Percentiles rank a stretch among this genome's conserved stretches.
phyloP scores from a whole-genome alignment of 768 basidiomycete genomes.

The Pholiota molesta region DNA sequence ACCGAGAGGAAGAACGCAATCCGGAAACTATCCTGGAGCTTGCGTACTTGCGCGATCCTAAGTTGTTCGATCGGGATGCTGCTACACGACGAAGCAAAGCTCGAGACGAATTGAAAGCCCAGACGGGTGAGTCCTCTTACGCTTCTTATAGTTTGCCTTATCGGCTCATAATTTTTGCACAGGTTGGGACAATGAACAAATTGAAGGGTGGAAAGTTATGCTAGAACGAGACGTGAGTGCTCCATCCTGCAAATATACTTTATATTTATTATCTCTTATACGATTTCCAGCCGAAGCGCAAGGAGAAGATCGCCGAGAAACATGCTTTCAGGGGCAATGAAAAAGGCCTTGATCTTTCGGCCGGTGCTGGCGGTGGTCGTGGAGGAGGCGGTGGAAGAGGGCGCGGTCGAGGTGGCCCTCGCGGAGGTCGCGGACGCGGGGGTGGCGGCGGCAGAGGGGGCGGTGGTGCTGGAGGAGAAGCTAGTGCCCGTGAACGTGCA shows the following conservation, averaged over 20 bases:
- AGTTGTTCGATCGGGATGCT: conserved; percentile 76
- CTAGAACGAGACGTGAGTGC: conserved; percentile 80
- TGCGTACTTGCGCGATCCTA: conserved; percentile 76
- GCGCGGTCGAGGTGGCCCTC: conserved; percentile 22
- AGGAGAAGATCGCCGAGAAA: conserved; percentile 73
- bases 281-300: conserved; percentile 35
- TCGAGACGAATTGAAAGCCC: conserved; percentile 63
- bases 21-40: conserved; percentile 73
- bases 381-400: conserved; percentile 25
- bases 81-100: conserved; percentile 71
- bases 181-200: conserved; percentile 84
- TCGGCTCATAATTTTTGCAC: background rate
- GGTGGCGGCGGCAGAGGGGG: conserved; percentile 42
- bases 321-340: conserved; percentile 76
- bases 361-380: conserved; percentile 16
- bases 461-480: conserved; percentile 40
- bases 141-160: background rate
- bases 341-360: conserved; percentile 24
- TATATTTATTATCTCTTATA: background rate
- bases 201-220: conserved; percentile 93
- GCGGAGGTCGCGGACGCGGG: conserved; percentile 26
- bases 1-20: conserved; percentile 34
- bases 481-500: conserved; percentile 58
- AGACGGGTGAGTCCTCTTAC: conserved; percentile 54
- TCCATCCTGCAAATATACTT: background rate